These are phyloP conservation scores for Capsicum baccatum DNA, from an alignment of 257 asterid genomes.

Conservation along the genomic window DNA sequence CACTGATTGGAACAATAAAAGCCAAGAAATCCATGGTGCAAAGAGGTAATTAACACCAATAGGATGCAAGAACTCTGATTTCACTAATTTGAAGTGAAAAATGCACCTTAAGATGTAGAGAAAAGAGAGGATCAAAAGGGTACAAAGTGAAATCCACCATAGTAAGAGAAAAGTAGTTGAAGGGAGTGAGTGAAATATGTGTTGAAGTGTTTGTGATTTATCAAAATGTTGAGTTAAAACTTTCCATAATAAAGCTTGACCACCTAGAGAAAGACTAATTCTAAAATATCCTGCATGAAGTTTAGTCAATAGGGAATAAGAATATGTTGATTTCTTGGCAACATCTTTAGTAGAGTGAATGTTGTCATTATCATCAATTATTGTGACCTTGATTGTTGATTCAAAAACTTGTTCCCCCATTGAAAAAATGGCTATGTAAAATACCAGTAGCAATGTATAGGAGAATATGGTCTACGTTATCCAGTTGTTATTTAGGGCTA, in stretches of 20 bases:
- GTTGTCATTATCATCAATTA: neutral
- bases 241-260: constrained; percentile 55
- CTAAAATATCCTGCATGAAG: constrained; percentile 56
- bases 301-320: constrained; percentile 37
- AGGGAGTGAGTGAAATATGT: constrained; percentile 38
- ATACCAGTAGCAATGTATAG: neutral
- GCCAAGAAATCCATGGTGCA: constrained; percentile 58
- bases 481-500: neutral
- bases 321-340: neutral
- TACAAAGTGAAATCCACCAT: constrained; percentile 49
- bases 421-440: neutral
- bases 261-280: constrained; percentile 46
- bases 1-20: constrained; percentile 42
- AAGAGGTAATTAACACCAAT: constrained; percentile 51
- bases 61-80: constrained; percentile 46
- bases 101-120: constrained; percentile 44
- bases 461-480: neutral
- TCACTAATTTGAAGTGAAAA: constrained; percentile 42
- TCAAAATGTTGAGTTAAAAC: constrained; percentile 30
- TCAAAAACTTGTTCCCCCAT: constrained; percentile 21
- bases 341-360: constrained; percentile 14
- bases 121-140: constrained; percentile 37
- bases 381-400: constrained; percentile 20
- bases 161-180: constrained; percentile 43
- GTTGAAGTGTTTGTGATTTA: constrained; percentile 32